phyloP scores from a whole-genome alignment of 352 stramenopile species.

The Saprolegnia diclina region DNA sequence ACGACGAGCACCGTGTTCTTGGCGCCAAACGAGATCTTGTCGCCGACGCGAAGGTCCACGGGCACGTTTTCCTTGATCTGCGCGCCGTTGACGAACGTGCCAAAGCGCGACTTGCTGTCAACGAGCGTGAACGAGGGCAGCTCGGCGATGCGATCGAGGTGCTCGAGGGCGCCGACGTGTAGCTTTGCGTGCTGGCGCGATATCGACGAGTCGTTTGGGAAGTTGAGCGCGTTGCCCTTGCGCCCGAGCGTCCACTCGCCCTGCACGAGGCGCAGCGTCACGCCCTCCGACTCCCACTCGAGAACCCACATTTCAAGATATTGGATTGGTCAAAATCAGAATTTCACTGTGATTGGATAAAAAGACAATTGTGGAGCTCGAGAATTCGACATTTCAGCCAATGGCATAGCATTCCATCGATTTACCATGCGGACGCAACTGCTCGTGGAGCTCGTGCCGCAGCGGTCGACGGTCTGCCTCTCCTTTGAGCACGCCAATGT shows the following conservation, averaged over 20 bases:
- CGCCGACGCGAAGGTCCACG: constrained; percentile 31
- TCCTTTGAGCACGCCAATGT: constrained; percentile 42
- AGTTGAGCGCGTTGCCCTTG: constrained; percentile 82
- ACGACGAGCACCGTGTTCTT: constrained; percentile 76
- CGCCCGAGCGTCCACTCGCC: constrained; percentile 80
- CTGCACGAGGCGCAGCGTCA: constrained; percentile 40
- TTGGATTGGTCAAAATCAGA: background rate
- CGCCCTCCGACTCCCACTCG: constrained; percentile 18
- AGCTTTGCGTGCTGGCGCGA: constrained; percentile 72
- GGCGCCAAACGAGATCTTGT: constrained; percentile 76
- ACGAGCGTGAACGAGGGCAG: constrained; percentile 63
- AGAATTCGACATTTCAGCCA: background rate
- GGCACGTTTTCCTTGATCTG: constrained; percentile 45
- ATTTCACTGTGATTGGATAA: background rate
- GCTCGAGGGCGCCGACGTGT: constrained; percentile 62
- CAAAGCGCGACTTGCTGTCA: constrained; percentile 80
- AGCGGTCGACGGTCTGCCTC: constrained; percentile 69
- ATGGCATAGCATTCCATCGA: background rate
- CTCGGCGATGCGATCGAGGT: constrained; percentile 50
- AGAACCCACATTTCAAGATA: constrained; percentile 24
- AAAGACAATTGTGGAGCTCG: background rate
- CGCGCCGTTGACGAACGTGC: constrained; percentile 80
- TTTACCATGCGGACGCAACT: constrained; percentile 20
- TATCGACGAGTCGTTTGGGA: constrained; percentile 74
- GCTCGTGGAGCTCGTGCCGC: constrained; percentile 61